Base-by-base conservation (phyloP, 129 eudicot species). In the Flaveria bidentis region DNA sequence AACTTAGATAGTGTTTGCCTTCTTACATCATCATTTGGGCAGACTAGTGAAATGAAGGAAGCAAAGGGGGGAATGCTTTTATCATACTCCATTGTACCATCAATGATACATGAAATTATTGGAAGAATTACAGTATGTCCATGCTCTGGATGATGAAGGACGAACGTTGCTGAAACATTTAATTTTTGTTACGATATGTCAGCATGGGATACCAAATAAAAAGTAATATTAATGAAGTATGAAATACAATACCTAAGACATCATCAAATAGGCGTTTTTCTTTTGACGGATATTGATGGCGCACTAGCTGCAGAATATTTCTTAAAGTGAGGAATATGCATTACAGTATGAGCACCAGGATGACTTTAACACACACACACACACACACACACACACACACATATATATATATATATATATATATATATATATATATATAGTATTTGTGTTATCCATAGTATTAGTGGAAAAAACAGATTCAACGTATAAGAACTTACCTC, bases 61-160 rank as follows among this genome's bases (percentile, higher is more conserved):
- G 96, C 88, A 85, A 90, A 90, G 10, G 98, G 98, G 26, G 97
- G 91, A 76, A 79, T 82, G 81, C 75, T 85, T 78, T 83, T 85
- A 77, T 90, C 88, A 61, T 93, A 93, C 81, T 90, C 97, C 71
- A 93, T 55, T 17, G 96, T 88, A 63, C 97, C 88, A 84, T 90
- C 98, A 56, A 93, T 90, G 51, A 93, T 88, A 44, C 92, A 85
- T 50, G 97, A 93, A 56, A 93, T 93, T 33, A 93, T 90, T 6
- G 98, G 98, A 74, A 85, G 97, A 66, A 93, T 84, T 62, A 93
- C 98, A 65, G 91, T 84, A 63, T 93, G 97, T 66, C 98, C 98
- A 81, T 93, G 98, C 79, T 93, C 98, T 47, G 98, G 98, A 82
- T 93, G 98, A 83, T 93, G 97, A 72, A 90, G 98, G 64, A 93